Conservation (phyloP, 768 basidiomycete species). For the Asterophora lycoperdoides region DNA sequence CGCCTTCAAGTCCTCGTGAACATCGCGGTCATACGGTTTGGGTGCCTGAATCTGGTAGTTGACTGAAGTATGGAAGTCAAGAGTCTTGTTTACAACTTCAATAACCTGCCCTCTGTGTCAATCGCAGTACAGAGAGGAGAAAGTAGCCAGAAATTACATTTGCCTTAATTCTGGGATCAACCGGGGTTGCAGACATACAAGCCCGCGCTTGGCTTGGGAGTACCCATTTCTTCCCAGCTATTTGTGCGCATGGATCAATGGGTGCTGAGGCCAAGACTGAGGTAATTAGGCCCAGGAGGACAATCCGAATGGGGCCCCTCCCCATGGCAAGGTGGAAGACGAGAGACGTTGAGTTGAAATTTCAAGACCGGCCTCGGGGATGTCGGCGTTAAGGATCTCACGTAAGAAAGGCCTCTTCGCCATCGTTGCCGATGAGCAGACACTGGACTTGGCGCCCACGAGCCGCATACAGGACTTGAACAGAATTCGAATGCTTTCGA, state of each 20-base stretch:
- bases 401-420: not conserved
- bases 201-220: conserved; percentile 46
- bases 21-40: conserved; percentile 46
- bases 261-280: not conserved
- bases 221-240: conserved; percentile 54
- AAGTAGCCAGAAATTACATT: conserved; percentile 34
- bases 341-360: too few relatives aligned
- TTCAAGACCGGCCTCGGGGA: too few relatives aligned
- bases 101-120: conserved; percentile 36
- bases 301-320: not conserved
- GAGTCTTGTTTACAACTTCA: conserved; percentile 53
- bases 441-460: too few relatives aligned
- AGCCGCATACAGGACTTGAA: not conserved
- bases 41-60: conserved; percentile 58
- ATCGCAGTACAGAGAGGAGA: not conserved
- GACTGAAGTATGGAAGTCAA: conserved; percentile 58
- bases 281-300: not conserved
- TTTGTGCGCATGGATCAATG: conserved; percentile 46
- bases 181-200: conserved; percentile 46
- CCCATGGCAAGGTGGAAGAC: too few relatives aligned
- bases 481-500: not conserved
- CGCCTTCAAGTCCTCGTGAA: conserved; percentile 51
- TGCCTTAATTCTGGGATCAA: conserved; percentile 42
- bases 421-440: not conserved
- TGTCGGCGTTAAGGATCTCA: not conserved